phyloP scores from a whole-genome alignment of 345 rosid species.

The Brassica nigra region DNA sequence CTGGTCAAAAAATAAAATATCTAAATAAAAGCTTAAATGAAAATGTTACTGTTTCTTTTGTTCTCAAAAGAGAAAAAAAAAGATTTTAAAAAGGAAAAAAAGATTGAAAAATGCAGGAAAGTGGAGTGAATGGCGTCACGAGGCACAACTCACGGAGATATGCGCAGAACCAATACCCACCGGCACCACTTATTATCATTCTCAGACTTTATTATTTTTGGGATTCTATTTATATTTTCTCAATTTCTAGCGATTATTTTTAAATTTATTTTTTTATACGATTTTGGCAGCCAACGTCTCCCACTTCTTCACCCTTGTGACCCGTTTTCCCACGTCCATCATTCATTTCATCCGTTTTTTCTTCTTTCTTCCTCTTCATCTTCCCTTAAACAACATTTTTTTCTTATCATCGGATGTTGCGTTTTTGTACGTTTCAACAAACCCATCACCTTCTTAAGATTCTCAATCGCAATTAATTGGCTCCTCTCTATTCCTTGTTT shows the following conservation, averaged over 20 bases:
- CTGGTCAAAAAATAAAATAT: too few species aligned
- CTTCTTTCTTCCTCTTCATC: not conserved
- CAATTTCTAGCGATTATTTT: not conserved
- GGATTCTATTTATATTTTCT: not conserved
- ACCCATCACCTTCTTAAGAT: conserved; percentile 25
- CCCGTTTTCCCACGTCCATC: conserved; percentile 25
- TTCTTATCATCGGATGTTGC: conserved; percentile 18
- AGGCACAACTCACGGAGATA: too few species aligned
- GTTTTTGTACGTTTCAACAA: conserved; percentile 21
- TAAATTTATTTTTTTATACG: not conserved
- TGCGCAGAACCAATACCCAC: too few species aligned
- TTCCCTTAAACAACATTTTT: not conserved
- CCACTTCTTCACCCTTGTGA: conserved; percentile 35
- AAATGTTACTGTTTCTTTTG: too few species aligned
- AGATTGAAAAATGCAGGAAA: not conserved
- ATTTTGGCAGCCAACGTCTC: conserved; percentile 33
- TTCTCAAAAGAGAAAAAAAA: not conserved
- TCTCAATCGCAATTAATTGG: conserved; percentile 41
- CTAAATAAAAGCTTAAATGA: too few species aligned
- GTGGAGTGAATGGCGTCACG: conserved; percentile 30
- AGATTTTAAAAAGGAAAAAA: too few species aligned
- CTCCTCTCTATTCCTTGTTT: conserved; percentile 9
- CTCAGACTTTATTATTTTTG: not conserved
- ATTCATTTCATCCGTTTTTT: conserved; percentile 25
- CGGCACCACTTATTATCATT: not conserved